phyloP scores from a whole-genome alignment of 1,284 basidiomycete genomes.

The Cutaneotrichosporon dermatis region DNA sequence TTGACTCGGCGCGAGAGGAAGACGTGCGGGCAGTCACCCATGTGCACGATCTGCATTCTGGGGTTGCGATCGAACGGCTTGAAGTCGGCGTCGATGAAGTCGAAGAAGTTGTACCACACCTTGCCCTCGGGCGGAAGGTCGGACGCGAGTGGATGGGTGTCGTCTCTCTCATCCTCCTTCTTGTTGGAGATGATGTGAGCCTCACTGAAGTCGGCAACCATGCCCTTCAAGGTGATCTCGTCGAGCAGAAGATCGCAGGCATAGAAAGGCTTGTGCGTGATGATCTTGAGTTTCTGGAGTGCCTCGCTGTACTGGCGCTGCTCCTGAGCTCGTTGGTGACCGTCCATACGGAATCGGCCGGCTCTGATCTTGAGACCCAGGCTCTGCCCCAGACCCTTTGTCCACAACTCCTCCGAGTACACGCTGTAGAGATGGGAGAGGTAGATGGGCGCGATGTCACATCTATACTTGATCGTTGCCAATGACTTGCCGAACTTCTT shows the following conservation, averaged over 20 bases:
- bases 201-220: constrained; percentile 73
- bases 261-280: constrained; percentile 77
- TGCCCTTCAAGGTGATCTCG: constrained; percentile 70
- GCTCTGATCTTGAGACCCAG: constrained; percentile 80
- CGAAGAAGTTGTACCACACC: constrained; percentile 73
- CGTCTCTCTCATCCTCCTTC: not conserved
- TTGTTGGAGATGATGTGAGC: constrained; percentile 31
- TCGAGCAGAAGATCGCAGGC: constrained; percentile 82
- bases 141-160: constrained; percentile 16
- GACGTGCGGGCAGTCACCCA: constrained; percentile 74
- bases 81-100: constrained; percentile 79
- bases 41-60: constrained; percentile 64
- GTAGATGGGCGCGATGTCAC: constrained; percentile 72
- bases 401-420: constrained; percentile 69
- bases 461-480: constrained; percentile 88
- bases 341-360: constrained; percentile 76
- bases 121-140: constrained; percentile 42
- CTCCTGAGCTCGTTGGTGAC: constrained; percentile 91
- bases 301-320: constrained; percentile 44
- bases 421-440: constrained; percentile 85
- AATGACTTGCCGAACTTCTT: constrained; percentile 87
- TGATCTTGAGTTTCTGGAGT: constrained; percentile 27
- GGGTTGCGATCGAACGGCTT: constrained; percentile 56
- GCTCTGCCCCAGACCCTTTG: constrained; percentile 62
- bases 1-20: constrained; percentile 67